Evolutionary conservation across 306 rosid genomes (phyloP), one percentile per base, ranked within the genome.

Genomic region (Corylus heterophylla): DNA sequence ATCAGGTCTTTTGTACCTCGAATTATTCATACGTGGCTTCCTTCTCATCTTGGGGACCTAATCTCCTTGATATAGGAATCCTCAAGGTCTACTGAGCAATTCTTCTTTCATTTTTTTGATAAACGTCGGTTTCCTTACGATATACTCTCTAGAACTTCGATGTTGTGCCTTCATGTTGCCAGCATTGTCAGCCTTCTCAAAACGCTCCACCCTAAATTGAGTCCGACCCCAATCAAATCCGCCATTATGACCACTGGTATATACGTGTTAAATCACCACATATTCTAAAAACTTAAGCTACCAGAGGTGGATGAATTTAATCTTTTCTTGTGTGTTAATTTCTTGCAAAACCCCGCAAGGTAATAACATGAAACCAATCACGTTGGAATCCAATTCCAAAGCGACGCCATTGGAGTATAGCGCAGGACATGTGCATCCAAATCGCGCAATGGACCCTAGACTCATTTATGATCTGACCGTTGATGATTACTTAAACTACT

Each of bases 31-130:
- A 49, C 18, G 25, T 93, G 76, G 93, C 93, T 74, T 2, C 86
- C 25, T 91, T 91, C 85, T 93, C 98, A 45, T 85, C 95, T 27
- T 86, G 97, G 54, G 98, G 98, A 1, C 98, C 98, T 39, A 88
- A 70, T 75, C 1, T 0, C 6, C 5, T 92, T 44, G 92, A 81
- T 55, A 67, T 79, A 56, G 11, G 82, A 22, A 66, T 94, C 71
- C 88, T 91, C 50, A 91, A 94, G 98, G 97, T 90, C 58, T 44
- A 31, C 0, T 37, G n/a, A 35, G n/a, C 17, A 67, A 71, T 25
- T 31, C 8, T 69, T 31, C 61, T 44, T 68, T 45, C 45, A 50
- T 54, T 29, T 63, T 5, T 12, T 14, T 2, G 93, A 89, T 69
- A 67, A 31, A 49, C 89, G 89, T 5, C 78, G 77, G 18, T 39